Percentiles rank a stretch among this genome's conserved stretches.
Conservation (phyloP, 2,329 filamentous ascomycete genomes). For the Pleoardoris graminearum region DNA sequence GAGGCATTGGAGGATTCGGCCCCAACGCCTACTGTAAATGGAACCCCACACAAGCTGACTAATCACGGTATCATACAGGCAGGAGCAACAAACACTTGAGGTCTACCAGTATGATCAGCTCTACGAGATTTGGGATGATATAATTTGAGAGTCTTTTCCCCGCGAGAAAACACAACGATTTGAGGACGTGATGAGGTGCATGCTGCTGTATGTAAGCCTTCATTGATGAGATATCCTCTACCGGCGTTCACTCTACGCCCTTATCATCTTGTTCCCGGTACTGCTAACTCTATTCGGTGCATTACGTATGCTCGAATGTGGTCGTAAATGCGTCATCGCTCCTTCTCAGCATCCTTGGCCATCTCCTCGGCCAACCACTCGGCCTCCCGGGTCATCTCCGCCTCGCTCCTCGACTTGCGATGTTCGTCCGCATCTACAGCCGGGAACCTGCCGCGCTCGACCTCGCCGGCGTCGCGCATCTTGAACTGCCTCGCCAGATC, state of each 20-base stretch:
- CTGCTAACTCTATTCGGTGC: background rate
- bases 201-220: background rate
- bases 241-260: too few relatives aligned
- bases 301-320: background rate
- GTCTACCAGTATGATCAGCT: too few relatives aligned
- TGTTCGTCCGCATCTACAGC: constrained; percentile 70
- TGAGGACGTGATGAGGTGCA: too few relatives aligned
- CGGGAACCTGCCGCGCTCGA: constrained; percentile 62
- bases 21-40: background rate
- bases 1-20: background rate
- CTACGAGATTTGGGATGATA: too few relatives aligned
- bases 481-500: constrained; percentile 73
- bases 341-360: constrained; percentile 44
- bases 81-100: too few relatives aligned
- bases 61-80: background rate
- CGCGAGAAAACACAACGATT: too few relatives aligned
- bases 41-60: constrained; percentile 7
- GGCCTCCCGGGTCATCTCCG: constrained; percentile 82
- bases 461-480: constrained; percentile 47
- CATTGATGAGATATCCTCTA: background rate
- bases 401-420: constrained; percentile 66
- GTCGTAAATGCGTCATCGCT: background rate
- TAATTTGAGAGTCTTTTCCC: too few relatives aligned
- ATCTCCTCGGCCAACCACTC: constrained; percentile 64
- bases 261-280: too few relatives aligned